These are phyloP conservation scores for Clausena lansium DNA, from an alignment of 345 rosid genomes.

Conservation along the genomic window DNA sequence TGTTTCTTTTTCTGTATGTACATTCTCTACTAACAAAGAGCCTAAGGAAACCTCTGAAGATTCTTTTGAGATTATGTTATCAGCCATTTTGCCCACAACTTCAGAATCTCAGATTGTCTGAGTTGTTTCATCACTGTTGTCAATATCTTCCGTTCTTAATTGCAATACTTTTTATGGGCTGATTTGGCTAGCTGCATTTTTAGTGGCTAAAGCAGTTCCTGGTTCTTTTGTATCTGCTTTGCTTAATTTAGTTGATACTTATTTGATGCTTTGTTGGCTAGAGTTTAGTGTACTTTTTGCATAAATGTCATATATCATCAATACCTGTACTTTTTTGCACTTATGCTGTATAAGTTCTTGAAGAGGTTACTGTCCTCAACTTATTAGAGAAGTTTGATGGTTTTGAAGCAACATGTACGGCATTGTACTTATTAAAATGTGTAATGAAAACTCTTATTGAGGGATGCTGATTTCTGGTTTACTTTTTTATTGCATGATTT, in stretches of 20 bases:
- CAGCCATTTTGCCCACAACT: background rate
- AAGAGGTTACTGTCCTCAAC: background rate
- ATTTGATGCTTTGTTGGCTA: background rate
- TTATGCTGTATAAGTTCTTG: background rate
- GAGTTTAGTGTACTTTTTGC: background rate
- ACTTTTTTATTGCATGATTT: conserved; percentile 10
- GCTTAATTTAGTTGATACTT: background rate
- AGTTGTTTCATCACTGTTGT: background rate
- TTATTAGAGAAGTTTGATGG: background rate
- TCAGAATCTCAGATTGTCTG: background rate
- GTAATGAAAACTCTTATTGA: conserved; percentile 4
- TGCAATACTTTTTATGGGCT: background rate
- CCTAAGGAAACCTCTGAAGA: background rate
- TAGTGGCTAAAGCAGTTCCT: background rate
- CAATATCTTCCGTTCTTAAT: background rate
- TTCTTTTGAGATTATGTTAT: background rate
- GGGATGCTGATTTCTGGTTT: conserved; percentile 18
- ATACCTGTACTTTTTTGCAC: background rate
- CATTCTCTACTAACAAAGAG: background rate
- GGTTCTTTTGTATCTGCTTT: background rate
- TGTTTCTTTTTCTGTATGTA: background rate
- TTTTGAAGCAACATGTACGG: background rate
- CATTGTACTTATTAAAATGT: background rate
- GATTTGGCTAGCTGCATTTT: background rate
- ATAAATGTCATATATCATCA: background rate